Percentiles rank a stretch among this genome's conserved stretches.
phyloP scores from a whole-genome alignment of 371 early-diverging fungal genomes.

The Syncephalastrum contaminatum region DNA sequence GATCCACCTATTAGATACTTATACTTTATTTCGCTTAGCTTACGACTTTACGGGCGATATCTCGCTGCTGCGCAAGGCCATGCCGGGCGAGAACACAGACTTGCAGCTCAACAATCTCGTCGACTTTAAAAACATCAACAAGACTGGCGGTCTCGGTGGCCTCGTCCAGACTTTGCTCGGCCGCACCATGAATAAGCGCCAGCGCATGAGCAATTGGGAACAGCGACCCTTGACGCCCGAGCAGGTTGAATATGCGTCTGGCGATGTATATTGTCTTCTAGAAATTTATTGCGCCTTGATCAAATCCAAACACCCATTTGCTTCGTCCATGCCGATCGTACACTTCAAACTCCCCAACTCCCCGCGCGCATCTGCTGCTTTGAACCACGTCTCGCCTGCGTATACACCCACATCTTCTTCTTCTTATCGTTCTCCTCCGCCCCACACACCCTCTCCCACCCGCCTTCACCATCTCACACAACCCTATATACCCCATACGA shows the following conservation, averaged over 20 bases:
- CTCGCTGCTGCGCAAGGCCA: conserved; percentile 20
- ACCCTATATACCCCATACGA: too few relatives aligned
- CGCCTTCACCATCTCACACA: too few relatives aligned
- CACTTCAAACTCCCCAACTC: too few relatives aligned
- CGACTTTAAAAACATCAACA: conserved; percentile 27
- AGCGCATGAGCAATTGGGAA: conserved; percentile 53
- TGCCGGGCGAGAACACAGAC: conserved; percentile 27
- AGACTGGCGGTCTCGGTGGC: conserved; percentile 36
- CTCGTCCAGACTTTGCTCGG: conserved; percentile 28
- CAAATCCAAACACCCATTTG: conserved; percentile 29
- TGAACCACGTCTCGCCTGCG: too few relatives aligned
- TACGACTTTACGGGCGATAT: conserved; percentile 49
- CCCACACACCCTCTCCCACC: too few relatives aligned
- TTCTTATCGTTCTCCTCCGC: too few relatives aligned
- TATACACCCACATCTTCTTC: too few relatives aligned
- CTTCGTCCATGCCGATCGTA: not conserved
- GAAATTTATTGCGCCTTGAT: conserved; percentile 25
- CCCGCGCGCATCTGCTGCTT: too few relatives aligned
- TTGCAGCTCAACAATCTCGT: conserved; percentile 24
- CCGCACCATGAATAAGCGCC: conserved; percentile 39
- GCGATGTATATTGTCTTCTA: conserved; percentile 37
- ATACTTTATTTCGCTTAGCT: conserved; percentile 12
- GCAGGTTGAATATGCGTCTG: conserved; percentile 39
- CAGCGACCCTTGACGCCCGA: conserved; percentile 39
- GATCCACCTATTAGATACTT: not conserved